phyloP scores from a whole-genome alignment of 768 basidiomycete genomes.

The Auricularia auricula-judae region DNA sequence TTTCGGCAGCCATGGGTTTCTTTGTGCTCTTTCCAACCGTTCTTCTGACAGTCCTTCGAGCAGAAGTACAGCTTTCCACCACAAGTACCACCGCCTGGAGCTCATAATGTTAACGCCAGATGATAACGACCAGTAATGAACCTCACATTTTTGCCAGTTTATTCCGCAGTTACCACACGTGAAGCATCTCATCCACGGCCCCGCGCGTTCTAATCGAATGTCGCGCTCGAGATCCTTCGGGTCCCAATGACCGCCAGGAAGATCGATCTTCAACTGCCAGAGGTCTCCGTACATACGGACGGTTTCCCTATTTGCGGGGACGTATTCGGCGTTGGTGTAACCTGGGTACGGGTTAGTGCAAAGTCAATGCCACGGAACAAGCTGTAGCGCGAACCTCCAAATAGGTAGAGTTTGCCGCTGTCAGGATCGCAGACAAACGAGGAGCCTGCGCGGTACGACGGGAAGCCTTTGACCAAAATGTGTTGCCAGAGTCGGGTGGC shows the following conservation, averaged over 20 bases:
- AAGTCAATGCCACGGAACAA: background rate
- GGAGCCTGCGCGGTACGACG: slow-evolving; percentile 28
- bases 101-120: background rate
- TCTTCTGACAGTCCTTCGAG: background rate
- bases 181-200: slow-evolving; percentile 32
- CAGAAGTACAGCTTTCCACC: background rate
- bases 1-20: background rate
- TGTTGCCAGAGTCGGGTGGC: slow-evolving; percentile 23
- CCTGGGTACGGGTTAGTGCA: slow-evolving; percentile 9
- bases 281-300: slow-evolving; percentile 26
- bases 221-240: slow-evolving; percentile 28
- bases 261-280: slow-evolving; percentile 28
- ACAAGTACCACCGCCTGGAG: background rate
- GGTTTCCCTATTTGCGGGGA: slow-evolving; percentile 18
- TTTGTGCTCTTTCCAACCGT: background rate
- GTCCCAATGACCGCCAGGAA: slow-evolving; percentile 26
- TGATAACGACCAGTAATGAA: background rate
- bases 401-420: slow-evolving; percentile 28
- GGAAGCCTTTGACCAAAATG: slow-evolving; percentile 30
- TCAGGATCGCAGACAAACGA: slow-evolving; percentile 23
- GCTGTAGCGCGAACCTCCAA: slow-evolving; percentile 11
- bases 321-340: slow-evolving; percentile 29
- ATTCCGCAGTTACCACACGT: slow-evolving; percentile 24
- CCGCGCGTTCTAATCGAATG: slow-evolving; percentile 23
- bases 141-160: slow-evolving; percentile 27